Conservation (phyloP, 306 rosid genomes). For the Hippophae tibetana region DNA sequence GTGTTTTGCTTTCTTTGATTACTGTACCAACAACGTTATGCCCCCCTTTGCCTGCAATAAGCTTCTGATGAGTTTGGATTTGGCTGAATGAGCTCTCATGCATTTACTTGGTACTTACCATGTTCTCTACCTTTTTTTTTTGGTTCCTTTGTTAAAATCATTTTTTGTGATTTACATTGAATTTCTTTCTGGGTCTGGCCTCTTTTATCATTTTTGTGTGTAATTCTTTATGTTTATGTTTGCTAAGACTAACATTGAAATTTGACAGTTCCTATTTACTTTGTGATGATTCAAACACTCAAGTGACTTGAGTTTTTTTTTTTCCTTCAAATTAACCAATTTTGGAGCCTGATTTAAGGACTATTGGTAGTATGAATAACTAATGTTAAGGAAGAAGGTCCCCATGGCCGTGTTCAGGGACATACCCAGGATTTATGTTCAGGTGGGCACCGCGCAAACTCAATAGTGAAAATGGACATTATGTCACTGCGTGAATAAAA, state of each 20-base stretch:
- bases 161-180: neutral
- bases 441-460: too few species aligned
- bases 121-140: neutral
- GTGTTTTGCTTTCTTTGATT: neutral
- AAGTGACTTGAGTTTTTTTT: neutral
- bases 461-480: too few species aligned
- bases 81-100: constrained; percentile 86
- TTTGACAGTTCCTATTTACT: neutral
- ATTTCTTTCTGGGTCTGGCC: neutral
- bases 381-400: neutral
- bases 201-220: neutral
- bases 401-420: too few species aligned
- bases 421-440: too few species aligned
- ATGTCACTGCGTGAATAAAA: too few species aligned
- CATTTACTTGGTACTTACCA: constrained; percentile 58
- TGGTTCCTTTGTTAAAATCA: neutral
- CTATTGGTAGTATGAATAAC: neutral
- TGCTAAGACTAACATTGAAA: neutral
- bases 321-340: neutral
- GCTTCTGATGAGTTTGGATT: constrained; percentile 21
- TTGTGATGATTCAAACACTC: neutral
- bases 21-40: constrained; percentile 10
- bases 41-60: constrained; percentile 7
- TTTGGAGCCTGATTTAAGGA: neutral
- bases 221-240: neutral